A percentile compares a stretch with the other conserved stretches of the same genome.
These are phyloP conservation scores for Cryphonectria parasitica DNA, from an alignment of 2,329 filamentous ascomycete species.

Conservation along the genomic window DNA sequence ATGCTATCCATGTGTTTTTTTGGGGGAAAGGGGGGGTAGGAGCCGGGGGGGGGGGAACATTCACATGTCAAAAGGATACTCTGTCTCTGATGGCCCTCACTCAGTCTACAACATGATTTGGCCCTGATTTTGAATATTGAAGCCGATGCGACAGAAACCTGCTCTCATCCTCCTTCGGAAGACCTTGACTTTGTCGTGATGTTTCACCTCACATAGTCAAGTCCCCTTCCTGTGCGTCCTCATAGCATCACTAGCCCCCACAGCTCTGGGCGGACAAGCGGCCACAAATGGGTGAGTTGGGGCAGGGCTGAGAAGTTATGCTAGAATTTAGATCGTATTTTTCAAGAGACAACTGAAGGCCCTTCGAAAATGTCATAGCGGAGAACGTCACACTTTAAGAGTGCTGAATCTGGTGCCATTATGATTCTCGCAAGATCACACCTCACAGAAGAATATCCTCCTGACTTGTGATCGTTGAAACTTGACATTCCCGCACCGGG, in stretches of 20 bases:
- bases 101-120: background rate
- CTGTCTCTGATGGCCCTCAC: background rate
- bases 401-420: slow-evolving; percentile 12
- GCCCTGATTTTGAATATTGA: background rate
- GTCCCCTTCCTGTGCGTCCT: background rate
- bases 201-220: background rate
- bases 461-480: background rate
- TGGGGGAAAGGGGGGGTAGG: no score
- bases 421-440: background rate
- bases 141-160: background rate
- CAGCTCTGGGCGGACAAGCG: background rate
- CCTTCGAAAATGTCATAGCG: background rate
- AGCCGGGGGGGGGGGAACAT: no score
- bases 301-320: background rate
- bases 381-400: background rate
- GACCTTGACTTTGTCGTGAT: background rate
- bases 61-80: background rate
- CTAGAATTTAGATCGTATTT: background rate
- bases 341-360: background rate
- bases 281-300: background rate
- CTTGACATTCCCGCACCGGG: background rate
- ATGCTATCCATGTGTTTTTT: background rate
- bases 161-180: background rate
- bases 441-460: slow-evolving; percentile 8
- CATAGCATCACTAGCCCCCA: background rate